Conservation (phyloP, 73 alveolate species). For the Paramecium sexaurelia region DNA sequence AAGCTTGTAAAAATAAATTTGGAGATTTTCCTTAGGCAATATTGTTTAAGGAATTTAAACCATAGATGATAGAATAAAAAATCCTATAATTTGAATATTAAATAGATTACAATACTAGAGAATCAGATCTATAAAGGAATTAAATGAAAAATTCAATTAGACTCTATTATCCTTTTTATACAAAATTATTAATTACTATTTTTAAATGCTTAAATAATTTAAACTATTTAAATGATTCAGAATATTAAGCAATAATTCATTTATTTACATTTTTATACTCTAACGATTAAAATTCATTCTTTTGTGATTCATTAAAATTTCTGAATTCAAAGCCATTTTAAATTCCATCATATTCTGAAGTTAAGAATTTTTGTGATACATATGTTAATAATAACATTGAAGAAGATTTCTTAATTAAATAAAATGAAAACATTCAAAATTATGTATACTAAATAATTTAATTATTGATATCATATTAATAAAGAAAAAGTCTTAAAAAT, state of each 20-base stretch:
- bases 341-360: constrained; percentile 2
- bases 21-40: not conserved
- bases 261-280: not conserved
- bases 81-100: not conserved
- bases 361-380: constrained; percentile 1
- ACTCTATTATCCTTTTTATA: constrained; percentile 31
- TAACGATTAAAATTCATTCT: constrained; percentile 8
- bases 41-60: not conserved
- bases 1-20: not conserved
- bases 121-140: not conserved
- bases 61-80: not conserved
- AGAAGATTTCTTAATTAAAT: not conserved
- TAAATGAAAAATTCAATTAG: not conserved
- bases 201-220: not conserved
- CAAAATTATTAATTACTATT: not conserved
- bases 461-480: not conserved
- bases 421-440: not conserved
- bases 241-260: constrained; percentile 1
- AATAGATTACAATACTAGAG: not conserved
- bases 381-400: not conserved
- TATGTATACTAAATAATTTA: not conserved
- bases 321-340: not conserved
- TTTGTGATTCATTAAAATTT: not conserved
- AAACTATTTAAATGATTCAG: not conserved
- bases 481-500: not conserved